Evolutionary conservation across 345 rosid genomes (phyloP), one percentile per base, ranked within the genome.

Genomic region (Nephelium lappaceum): DNA sequence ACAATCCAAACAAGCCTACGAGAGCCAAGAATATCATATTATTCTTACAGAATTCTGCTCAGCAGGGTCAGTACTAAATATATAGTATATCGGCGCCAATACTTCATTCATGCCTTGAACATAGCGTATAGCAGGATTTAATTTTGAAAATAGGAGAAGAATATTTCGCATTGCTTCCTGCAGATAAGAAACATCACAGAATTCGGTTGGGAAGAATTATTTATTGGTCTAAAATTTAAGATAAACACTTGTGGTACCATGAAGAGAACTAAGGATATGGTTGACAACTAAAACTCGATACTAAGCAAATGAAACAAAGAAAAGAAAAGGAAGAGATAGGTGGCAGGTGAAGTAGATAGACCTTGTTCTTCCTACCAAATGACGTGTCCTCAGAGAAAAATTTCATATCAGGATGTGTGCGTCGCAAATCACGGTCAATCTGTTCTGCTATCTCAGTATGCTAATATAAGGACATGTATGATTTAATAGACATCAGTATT

Each of bases 91-190:
- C 63, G 96, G 93, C 15, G 93, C 92, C 87, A 92, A 82, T 81
- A 92, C 93, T 85, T 92, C 96, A 51, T 92, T 90, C 96, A 90
- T 92, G 80, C 96, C 96, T 86, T 92, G 96, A 27, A 90, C 93
- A 81, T 90, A 92, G 49, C 91, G 83, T 74, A 92, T 90, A 16
- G 88, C 93, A 15, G 95, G 95, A 85, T 91, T 91, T 71, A 91
- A 87, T 79, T 91, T 91, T 45, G 93, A 87, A 76, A 92, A 92
- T 47, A 92, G 75, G 67, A 88, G 89, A 81, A 92, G 96, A 77
- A 92, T 83, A 76, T 80, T 86, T 84, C 88, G 89, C 93, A 92
- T 90, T 77, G 93, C 87, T 84, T 84, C 88, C 96, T 92, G 80
- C 49, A 79, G 74, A 69, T 24, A 49, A 49, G 67, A 39, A 45